Evolutionary conservation across 108 stramenopile genomes (phyloP).

Genomic region (Nannochloropsis salina): DNA sequence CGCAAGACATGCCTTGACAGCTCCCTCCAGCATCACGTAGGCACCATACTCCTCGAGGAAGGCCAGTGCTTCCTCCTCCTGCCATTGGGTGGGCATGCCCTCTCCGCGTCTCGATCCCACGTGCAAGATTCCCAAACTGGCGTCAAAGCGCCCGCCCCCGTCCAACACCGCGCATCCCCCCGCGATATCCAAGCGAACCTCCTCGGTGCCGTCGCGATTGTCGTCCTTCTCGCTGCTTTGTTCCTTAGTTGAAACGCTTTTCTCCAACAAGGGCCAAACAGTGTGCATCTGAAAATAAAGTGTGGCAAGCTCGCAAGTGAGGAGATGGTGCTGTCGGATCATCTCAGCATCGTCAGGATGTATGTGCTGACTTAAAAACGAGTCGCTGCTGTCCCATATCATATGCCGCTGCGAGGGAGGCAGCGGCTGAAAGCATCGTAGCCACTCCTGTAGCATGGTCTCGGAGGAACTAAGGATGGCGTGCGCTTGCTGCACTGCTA

Average conservation of each 20-base stretch:
- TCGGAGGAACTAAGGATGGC: slow-evolving; percentile 7
- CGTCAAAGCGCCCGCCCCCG: neutral
- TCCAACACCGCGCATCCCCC: neutral
- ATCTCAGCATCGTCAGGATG: neutral
- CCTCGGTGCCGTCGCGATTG: neutral
- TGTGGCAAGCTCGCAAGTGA: slow-evolving; percentile 6
- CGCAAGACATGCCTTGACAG: slow-evolving; percentile 13
- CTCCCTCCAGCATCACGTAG: neutral
- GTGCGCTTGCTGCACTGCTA: slow-evolving; percentile 11
- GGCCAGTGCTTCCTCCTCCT: neutral
- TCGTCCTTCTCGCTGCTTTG: neutral
- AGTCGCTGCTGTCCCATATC: slow-evolving; percentile 1
- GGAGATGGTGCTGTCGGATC: neutral
- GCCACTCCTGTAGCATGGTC: slow-evolving; percentile 6
- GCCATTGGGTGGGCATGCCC: slow-evolving; percentile 2
- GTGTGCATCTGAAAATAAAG: slow-evolving; percentile 15
- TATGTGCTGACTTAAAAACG: slow-evolving; percentile 9
- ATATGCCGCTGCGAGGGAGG: slow-evolving; percentile 8
- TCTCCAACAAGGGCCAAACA: neutral
- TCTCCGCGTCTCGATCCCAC: neutral
- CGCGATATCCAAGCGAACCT: neutral
- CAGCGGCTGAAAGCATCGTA: slow-evolving; percentile 5
- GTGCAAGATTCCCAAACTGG: neutral
- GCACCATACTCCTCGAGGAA: neutral
- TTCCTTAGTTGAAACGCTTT: neutral